These are phyloP conservation scores for Exophiala alcalophila DNA, from an alignment of 2,329 filamentous ascomycete species.

Conservation along the genomic window DNA sequence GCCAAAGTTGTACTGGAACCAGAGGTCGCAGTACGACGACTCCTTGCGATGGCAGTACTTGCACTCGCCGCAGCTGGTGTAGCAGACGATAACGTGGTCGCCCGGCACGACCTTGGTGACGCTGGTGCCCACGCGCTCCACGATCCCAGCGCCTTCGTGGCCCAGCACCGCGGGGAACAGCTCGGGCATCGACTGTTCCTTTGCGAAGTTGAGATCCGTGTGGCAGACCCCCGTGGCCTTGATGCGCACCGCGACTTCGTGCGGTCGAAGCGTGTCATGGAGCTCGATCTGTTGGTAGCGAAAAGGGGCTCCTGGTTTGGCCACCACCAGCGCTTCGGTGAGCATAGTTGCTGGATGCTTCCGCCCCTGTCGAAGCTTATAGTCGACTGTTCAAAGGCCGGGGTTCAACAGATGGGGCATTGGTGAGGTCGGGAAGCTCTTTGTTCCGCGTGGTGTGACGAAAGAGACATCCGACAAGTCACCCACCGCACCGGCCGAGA, in stretches of 20 bases:
- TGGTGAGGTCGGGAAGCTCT: too few species aligned
- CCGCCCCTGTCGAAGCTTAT: neutral
- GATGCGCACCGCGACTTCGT: constrained; percentile 88
- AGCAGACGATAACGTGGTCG: constrained; percentile 73
- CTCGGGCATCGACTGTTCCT: constrained; percentile 27
- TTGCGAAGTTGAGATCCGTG: constrained; percentile 63
- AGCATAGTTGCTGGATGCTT: constrained; percentile 10
- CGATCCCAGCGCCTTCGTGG: constrained; percentile 54
- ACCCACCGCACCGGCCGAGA: too few species aligned
- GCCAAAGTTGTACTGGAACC: constrained; percentile 31
- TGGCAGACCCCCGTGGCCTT: constrained; percentile 88
- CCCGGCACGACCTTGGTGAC: constrained; percentile 73
- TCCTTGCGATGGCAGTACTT: constrained; percentile 28
- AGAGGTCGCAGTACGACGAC: constrained; percentile 29
- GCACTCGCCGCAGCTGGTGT: constrained; percentile 28
- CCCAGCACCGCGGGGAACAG: constrained; percentile 64
- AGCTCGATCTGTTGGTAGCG: constrained; percentile 52
- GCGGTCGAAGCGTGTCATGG: constrained; percentile 74
- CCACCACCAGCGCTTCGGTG: constrained; percentile 69
- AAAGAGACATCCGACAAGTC: too few species aligned
- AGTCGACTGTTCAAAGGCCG: too few species aligned
- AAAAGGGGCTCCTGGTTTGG: constrained; percentile 69
- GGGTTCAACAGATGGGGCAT: too few species aligned
- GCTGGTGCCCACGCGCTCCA: constrained; percentile 50
- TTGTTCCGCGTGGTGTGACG: too few species aligned